These are phyloP conservation scores for Penicillium griseofulvum DNA, from an alignment of 2,329 filamentous ascomycete species.

Conservation along the genomic window DNA sequence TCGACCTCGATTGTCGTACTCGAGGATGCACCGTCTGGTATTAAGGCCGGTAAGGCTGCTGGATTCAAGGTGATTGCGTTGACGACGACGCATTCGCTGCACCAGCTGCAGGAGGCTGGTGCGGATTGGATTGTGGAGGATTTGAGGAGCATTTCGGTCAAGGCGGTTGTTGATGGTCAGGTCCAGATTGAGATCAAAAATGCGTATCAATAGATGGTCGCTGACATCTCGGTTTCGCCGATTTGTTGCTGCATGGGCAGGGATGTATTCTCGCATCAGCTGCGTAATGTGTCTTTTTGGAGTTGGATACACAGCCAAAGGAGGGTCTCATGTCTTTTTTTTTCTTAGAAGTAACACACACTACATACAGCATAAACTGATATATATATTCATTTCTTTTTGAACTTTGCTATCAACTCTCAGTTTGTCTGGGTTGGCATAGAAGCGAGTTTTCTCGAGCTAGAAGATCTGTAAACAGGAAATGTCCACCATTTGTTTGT, in stretches of 20 bases:
- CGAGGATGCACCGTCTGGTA: conserved; percentile 86
- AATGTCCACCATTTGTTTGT: background rate
- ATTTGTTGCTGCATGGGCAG: background rate
- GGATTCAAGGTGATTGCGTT: conserved; percentile 83
- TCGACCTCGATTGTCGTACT: conserved; percentile 67
- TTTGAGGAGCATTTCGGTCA: conserved; percentile 68
- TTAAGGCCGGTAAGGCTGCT: conserved; percentile 77
- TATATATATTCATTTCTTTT: background rate
- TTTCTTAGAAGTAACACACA: background rate
- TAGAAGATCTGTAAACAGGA: background rate
- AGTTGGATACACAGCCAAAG: background rate
- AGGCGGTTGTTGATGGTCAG: conserved; percentile 54
- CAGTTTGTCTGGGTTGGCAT: background rate
- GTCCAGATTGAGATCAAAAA: conserved; percentile 68
- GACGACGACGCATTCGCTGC: conserved; percentile 74
- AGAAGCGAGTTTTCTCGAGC: background rate
- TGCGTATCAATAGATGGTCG: conserved; percentile 44
- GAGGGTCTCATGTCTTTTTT: background rate
- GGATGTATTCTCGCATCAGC: background rate
- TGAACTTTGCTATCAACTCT: background rate
- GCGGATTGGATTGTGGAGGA: conserved; percentile 87
- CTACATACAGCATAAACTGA: background rate
- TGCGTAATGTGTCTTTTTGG: background rate
- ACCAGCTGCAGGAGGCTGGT: conserved; percentile 69
- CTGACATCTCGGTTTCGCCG: background rate